Conservation (phyloP, 2,329 filamentous ascomycete genomes). For the Venturiaceae sp. region DNA sequence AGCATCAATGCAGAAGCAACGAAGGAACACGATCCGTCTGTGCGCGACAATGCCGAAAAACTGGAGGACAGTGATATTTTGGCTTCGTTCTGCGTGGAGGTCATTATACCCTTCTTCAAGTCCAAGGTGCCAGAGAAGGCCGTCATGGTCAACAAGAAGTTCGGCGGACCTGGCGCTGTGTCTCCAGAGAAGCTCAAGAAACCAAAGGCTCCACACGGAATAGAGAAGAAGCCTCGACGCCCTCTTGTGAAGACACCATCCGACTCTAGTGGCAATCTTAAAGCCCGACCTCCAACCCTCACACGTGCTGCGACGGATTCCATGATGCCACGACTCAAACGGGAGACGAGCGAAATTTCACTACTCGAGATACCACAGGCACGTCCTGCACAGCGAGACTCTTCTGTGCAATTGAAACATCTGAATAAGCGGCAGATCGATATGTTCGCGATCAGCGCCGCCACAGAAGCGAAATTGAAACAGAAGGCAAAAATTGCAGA, state of each 20-base stretch:
- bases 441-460: constrained; percentile 40
- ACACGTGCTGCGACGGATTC: constrained; percentile 56
- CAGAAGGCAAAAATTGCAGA: constrained; percentile 60
- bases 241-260: constrained; percentile 48
- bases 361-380: constrained; percentile 37
- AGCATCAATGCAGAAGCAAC: constrained; percentile 17
- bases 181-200: constrained; percentile 42
- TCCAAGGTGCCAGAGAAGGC: constrained; percentile 65
- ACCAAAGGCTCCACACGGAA: constrained; percentile 28
- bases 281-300: constrained; percentile 51
- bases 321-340: constrained; percentile 51
- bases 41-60: not conserved
- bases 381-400: constrained; percentile 21
- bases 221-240: constrained; percentile 30
- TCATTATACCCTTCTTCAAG: constrained; percentile 73
- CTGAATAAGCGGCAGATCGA: constrained; percentile 45
- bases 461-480: constrained; percentile 48
- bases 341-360: constrained; percentile 55
- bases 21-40: not conserved
- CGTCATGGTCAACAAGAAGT: constrained; percentile 60
- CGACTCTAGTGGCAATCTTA: constrained; percentile 13
- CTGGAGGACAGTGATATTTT: constrained; percentile 45
- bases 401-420: constrained; percentile 32
- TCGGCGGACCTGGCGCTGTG: constrained; percentile 60
- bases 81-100: constrained; percentile 68